Base-by-base conservation (phyloP, 352 stramenopile species). In the Phytopythium vexans region DNA sequence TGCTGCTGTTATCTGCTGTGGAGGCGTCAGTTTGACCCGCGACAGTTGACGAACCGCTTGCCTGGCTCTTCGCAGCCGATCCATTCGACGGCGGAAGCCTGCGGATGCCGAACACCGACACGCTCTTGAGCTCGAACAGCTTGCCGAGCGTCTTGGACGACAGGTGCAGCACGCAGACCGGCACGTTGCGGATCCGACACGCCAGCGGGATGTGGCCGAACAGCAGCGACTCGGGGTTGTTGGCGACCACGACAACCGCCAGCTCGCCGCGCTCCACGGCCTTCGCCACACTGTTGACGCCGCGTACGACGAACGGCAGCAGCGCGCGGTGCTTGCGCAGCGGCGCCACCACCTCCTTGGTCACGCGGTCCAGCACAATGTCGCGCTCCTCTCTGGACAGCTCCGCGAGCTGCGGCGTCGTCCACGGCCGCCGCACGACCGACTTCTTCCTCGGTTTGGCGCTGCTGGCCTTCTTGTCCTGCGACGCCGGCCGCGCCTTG, bases 351-450 rank as follows among this genome's bases (percentile, higher is more conserved):
- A 92, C 67, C 54, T 92, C 82, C 52, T 86, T 89, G 45, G 74
- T 52, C 49, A 92, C 61, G 12, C 79, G 75, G 46, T 84, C 77
- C n/a, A 92, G 57, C 49, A 92, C 79, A 40, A 92, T 92, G 47
- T 89, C 82, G 41, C 79, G 79, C 34, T 88, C 77, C 43, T 92
- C 82, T 53, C 87, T 87, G 6, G 66, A 6, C 12, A 92, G 61
- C 55, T 88, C 77, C 37, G 74, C 58, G 42, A 78, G 87, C 60
- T 90, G 82, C 49, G 72, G 51, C 4, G 61, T 7, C 15, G 62
- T 63, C 72, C 75, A 91, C 10, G 76, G 68, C 1, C 78, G 68
- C 37, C 59, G 54, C 16, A 73, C 59, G 10, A 56, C 52, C 32
- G 36, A 3, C 60, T 46, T 42, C 59, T 63, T 21, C 15, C 32